These are phyloP conservation scores for Penicillium manginii DNA, from an alignment of 495 filamentous ascomycete species.

Conservation along the genomic window DNA sequence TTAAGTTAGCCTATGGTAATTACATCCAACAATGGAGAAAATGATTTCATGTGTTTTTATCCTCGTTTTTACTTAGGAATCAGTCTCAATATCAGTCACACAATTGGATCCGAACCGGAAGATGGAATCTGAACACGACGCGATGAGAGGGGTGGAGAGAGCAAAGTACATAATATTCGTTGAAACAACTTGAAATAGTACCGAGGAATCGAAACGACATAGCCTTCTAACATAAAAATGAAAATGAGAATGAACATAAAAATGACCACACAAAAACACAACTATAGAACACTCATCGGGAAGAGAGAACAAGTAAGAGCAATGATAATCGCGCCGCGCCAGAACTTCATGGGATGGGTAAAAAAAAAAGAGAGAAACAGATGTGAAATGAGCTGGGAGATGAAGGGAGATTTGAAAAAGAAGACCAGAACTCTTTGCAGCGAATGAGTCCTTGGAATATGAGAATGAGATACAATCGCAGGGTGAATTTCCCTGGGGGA, in stretches of 20 bases:
- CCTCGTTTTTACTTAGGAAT: neutral
- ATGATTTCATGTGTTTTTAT: conserved; percentile 6
- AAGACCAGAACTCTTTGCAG: too few relatives aligned
- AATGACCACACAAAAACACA: neutral
- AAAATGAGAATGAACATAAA: neutral
- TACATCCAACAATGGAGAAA: neutral
- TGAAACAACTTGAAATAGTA: neutral
- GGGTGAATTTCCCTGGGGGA: neutral
- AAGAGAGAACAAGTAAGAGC: neutral
- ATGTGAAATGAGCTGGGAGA: neutral
- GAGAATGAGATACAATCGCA: neutral
- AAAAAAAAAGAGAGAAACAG: neutral
- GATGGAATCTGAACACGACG: neutral
- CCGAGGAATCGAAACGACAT: neutral
- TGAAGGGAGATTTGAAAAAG: neutral
- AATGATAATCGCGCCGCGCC: conserved; percentile 5
- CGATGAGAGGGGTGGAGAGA: neutral
- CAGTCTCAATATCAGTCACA: conserved; percentile 1
- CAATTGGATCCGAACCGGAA: neutral
- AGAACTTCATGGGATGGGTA: neutral
- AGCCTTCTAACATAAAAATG: neutral
- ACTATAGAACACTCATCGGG: neutral
- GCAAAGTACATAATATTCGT: neutral
- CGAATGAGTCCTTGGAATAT: neutral
- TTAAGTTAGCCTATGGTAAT: neutral